These are phyloP conservation scores for Pyropia haitanensis DNA, from an alignment of 23 red algal species.

Conservation along the genomic window DNA sequence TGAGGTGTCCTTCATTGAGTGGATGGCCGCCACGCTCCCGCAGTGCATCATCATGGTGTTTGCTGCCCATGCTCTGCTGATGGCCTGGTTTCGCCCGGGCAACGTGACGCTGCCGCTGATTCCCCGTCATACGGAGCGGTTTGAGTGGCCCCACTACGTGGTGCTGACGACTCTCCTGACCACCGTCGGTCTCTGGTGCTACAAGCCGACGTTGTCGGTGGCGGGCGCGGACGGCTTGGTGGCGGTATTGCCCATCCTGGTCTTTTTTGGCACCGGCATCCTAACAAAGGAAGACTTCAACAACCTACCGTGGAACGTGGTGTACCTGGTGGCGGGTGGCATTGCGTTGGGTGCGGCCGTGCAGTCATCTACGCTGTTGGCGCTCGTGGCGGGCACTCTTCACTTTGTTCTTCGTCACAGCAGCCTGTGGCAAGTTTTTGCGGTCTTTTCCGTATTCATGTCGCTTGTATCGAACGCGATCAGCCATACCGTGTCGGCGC, in stretches of 20 bases:
- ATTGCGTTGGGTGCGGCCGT: conserved; percentile 80
- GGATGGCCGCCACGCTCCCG: conserved; percentile 65
- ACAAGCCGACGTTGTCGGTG: conserved; percentile 22
- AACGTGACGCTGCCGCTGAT: conserved; percentile 46
- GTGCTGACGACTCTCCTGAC: conserved; percentile 43
- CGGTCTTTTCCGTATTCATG: conserved; percentile 65
- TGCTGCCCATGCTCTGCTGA: conserved; percentile 37
- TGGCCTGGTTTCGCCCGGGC: conserved; percentile 41
- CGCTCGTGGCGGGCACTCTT: conserved; percentile 46
- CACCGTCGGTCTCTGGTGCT: conserved; percentile 76
- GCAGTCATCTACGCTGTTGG: conserved; percentile 61
- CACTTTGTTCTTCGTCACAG: conserved; percentile 10
- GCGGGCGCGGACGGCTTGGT: conserved; percentile 84
- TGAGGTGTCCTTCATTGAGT: conserved; percentile 79
- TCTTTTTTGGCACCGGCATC: conserved; percentile 82
- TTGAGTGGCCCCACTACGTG: conserved; percentile 41
- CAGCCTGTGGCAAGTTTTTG: conserved; percentile 41
- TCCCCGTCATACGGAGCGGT: conserved; percentile 30
- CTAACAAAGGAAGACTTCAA: conserved; percentile 98
- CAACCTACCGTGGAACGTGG: conserved; percentile 90
- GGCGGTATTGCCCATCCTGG: conserved; percentile 66
- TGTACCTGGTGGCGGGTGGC: conserved; percentile 88
- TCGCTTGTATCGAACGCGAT: conserved; percentile 59
- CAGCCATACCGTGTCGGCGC: conserved; percentile 87
- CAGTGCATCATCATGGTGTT: conserved; percentile 44